Conservation (phyloP, 768 basidiomycete genomes). For the Brasilioporus rufonigricans region DNA sequence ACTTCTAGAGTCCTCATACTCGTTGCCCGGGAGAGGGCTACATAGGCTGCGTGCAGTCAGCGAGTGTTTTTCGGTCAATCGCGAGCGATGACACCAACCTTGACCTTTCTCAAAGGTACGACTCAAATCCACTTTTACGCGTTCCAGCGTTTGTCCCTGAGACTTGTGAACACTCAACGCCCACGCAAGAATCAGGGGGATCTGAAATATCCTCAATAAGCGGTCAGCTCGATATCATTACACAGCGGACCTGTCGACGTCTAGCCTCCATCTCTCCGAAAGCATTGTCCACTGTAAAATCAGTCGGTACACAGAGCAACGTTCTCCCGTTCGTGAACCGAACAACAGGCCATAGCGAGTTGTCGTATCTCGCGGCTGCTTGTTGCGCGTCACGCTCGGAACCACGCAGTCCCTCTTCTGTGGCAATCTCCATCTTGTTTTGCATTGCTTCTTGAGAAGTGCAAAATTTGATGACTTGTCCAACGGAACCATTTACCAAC, state of each 20-base stretch:
- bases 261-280: slow-evolving; percentile 56
- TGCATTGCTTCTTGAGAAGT: slow-evolving; percentile 42
- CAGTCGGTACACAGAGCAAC: slow-evolving; percentile 49
- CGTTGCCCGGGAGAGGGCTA: slow-evolving; percentile 72
- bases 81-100: slow-evolving; percentile 39
- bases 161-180: slow-evolving; percentile 87
- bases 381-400: slow-evolving; percentile 24
- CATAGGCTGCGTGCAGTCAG: slow-evolving; percentile 47
- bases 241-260: slow-evolving; percentile 49
- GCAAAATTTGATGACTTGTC: slow-evolving; percentile 48
- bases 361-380: slow-evolving; percentile 17
- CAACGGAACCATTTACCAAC: slow-evolving; percentile 71
- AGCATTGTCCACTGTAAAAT: slow-evolving; percentile 65
- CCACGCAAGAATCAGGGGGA: slow-evolving; percentile 76
- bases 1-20: slow-evolving; percentile 65
- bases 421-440: slow-evolving; percentile 38
- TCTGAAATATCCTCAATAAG: slow-evolving; percentile 33
- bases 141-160: slow-evolving; percentile 84
- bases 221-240: neutral
- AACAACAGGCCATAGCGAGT: slow-evolving; percentile 57
- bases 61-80: neutral
- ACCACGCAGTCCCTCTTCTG: slow-evolving; percentile 32
- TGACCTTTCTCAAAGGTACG: slow-evolving; percentile 80
- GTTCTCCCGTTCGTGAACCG: slow-evolving; percentile 49
- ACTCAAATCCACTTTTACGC: slow-evolving; percentile 76